Percentiles rank a stretch among this genome's conserved stretches.
These are phyloP conservation scores for Clonostachys solani DNA, from an alignment of 2,329 filamentous ascomycete genomes.

Conservation along the genomic window DNA sequence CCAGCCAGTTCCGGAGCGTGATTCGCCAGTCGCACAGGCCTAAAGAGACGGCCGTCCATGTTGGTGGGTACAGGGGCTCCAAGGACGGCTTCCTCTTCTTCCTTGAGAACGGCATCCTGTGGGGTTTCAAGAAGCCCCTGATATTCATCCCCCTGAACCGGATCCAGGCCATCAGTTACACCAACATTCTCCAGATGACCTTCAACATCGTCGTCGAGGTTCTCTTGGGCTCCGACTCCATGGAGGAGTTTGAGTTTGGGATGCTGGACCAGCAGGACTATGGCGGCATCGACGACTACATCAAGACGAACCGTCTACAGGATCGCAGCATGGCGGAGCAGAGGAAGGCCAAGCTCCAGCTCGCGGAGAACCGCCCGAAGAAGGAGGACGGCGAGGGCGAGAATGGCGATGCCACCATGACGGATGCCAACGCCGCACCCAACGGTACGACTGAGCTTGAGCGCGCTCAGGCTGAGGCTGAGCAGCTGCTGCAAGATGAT, in stretches of 20 bases:
- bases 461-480: slow-evolving; percentile 43
- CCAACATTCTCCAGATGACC: slow-evolving; percentile 62
- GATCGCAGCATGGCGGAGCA: slow-evolving; percentile 67
- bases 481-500: slow-evolving; percentile 52
- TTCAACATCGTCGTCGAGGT: slow-evolving; percentile 65
- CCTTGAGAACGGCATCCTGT: slow-evolving; percentile 61
- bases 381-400: slow-evolving; percentile 34
- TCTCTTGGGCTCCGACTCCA: slow-evolving; percentile 41
- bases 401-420: slow-evolving; percentile 22
- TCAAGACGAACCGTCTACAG: slow-evolving; percentile 56
- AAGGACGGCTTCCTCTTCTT: slow-evolving; percentile 69
- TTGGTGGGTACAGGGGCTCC: slow-evolving; percentile 61
- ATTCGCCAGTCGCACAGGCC: slow-evolving; percentile 54
- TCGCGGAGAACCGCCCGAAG: slow-evolving; percentile 55
- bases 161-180: slow-evolving; percentile 62
- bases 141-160: slow-evolving; percentile 58
- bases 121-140: slow-evolving; percentile 68
- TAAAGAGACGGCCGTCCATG: slow-evolving; percentile 59
- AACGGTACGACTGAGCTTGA: slow-evolving; percentile 42
- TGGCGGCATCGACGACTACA: slow-evolving; percentile 58
- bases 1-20: slow-evolving; percentile 52
- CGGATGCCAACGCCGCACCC: slow-evolving; percentile 19
- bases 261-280: slow-evolving; percentile 71
- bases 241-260: slow-evolving; percentile 61
- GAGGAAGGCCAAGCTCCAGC: slow-evolving; percentile 58